Evolutionary conservation across 176 grass and related monocot genomes (phyloP).

Genomic region (Musa acuminata): DNA sequence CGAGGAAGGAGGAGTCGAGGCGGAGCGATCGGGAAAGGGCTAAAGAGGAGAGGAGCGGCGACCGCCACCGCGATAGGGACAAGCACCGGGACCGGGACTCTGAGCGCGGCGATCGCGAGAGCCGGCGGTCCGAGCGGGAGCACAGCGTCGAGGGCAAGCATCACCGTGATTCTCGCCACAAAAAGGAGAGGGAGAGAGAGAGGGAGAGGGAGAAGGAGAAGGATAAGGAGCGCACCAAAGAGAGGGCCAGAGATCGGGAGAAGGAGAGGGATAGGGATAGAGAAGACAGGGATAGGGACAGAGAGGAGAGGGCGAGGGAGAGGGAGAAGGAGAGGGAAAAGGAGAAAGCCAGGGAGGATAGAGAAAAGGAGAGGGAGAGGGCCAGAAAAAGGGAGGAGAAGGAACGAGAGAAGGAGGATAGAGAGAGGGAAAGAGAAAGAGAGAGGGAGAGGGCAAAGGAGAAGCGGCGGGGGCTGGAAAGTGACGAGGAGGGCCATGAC

Average conservation of each 20-base stretch:
- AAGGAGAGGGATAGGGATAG: constrained; percentile 13
- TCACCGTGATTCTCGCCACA: constrained; percentile 6
- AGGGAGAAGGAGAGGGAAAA: constrained; percentile 11
- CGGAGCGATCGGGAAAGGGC: background rate
- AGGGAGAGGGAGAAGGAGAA: background rate
- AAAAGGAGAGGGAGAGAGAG: background rate
- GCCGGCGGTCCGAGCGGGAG: background rate
- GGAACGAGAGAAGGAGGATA: constrained; percentile 35
- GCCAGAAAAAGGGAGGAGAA: constrained; percentile 32
- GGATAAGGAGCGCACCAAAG: background rate
- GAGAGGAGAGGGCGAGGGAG: background rate
- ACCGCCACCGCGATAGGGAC: constrained; percentile 6
- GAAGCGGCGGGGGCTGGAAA: constrained; percentile 32
- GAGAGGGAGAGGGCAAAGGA: constrained; percentile 29
- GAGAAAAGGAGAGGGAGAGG: constrained; percentile 23
- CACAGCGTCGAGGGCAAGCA: constrained; percentile 4
- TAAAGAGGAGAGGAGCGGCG: background rate
- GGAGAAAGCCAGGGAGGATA: constrained; percentile 17
- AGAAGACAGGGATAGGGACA: constrained; percentile 7
- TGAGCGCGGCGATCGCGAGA: constrained; percentile 2
- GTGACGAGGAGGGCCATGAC: constrained; percentile 36
- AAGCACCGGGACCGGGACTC: background rate
- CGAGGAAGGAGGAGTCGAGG: background rate
- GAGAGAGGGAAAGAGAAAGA: constrained; percentile 34
- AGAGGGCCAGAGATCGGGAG: background rate